Evolutionary conservation across 257 asterid species (phyloP).

Genomic region (Ocimum tenuiflorum): DNA sequence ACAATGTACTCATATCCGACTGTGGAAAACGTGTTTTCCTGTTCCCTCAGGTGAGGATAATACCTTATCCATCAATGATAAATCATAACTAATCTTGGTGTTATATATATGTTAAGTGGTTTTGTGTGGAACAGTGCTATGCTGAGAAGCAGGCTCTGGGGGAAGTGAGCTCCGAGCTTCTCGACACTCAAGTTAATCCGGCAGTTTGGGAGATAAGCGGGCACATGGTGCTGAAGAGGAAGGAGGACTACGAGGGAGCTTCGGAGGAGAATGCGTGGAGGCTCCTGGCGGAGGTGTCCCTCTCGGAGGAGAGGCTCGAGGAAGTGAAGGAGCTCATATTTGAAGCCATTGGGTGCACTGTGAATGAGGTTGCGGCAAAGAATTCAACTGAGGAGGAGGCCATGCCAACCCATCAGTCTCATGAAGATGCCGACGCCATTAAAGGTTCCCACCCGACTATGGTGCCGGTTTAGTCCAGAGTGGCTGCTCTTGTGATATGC

Average conservation of each 20-base stretch:
- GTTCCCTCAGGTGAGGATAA: slow-evolving; percentile 71
- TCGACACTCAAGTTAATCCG: slow-evolving; percentile 94
- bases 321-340: slow-evolving; percentile 85
- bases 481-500: too few species aligned
- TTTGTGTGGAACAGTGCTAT: slow-evolving; percentile 57
- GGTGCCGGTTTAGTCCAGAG: slow-evolving; percentile 51
- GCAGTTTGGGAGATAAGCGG: slow-evolving; percentile 99
- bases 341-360: slow-evolving; percentile 47
- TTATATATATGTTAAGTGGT: too few species aligned
- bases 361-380: slow-evolving; percentile 19
- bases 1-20: slow-evolving; percentile 76
- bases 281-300: slow-evolving; percentile 92
- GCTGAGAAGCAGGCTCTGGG: slow-evolving; percentile 98
- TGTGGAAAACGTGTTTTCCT: slow-evolving; percentile 73
- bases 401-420: slow-evolving; percentile 31
- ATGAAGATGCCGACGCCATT: slow-evolving; percentile 54
- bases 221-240: slow-evolving; percentile 91
- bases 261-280: slow-evolving; percentile 83
- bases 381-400: slow-evolving; percentile 23
- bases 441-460: slow-evolving; percentile 45
- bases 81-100: too few species aligned
- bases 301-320: slow-evolving; percentile 74
- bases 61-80: too few species aligned
- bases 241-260: slow-evolving; percentile 79
- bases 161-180: slow-evolving; percentile 83